Evolutionary conservation across 2,329 filamentous ascomycete species (phyloP).

Genomic region (Diaporthe ampelina): DNA sequence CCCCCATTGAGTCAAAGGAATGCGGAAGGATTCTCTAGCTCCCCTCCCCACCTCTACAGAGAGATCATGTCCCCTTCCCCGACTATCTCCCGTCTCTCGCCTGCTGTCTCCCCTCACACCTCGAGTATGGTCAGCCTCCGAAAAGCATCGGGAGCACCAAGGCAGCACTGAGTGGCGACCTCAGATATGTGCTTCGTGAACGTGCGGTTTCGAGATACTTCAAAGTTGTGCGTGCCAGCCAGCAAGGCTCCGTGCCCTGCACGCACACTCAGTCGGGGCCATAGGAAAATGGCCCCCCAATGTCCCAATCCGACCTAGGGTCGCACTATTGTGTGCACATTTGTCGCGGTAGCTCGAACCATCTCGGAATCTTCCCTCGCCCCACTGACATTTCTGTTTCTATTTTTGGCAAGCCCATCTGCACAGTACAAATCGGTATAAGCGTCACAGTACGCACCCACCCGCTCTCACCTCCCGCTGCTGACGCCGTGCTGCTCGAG

Average conservation of each 20-base stretch:
- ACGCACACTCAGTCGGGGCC: background rate
- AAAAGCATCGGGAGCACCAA: background rate
- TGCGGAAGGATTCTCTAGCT: slow-evolving; percentile 38
- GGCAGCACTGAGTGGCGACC: background rate
- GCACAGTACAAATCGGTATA: background rate
- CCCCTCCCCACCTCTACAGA: background rate
- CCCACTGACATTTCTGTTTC: background rate
- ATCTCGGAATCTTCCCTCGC: slow-evolving; percentile 28
- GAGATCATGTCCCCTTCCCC: background rate
- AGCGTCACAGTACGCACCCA: background rate
- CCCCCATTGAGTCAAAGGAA: slow-evolving; percentile 34
- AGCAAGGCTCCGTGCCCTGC: background rate
- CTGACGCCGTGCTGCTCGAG: slow-evolving; percentile 9
- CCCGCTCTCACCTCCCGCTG: background rate
- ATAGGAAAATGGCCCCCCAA: background rate
- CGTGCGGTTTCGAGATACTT: background rate
- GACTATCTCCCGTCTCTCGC: background rate
- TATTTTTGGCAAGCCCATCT: slow-evolving; percentile 20
- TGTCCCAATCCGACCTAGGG: slow-evolving; percentile 18
- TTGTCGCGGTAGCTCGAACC: slow-evolving; percentile 2
- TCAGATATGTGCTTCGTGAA: background rate
- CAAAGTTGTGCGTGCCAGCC: background rate
- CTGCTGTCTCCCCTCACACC: background rate
- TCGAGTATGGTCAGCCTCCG: background rate
- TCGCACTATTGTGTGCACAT: background rate